phyloP scores from a whole-genome alignment of 768 basidiomycete species.

The Boletellus sp. region DNA sequence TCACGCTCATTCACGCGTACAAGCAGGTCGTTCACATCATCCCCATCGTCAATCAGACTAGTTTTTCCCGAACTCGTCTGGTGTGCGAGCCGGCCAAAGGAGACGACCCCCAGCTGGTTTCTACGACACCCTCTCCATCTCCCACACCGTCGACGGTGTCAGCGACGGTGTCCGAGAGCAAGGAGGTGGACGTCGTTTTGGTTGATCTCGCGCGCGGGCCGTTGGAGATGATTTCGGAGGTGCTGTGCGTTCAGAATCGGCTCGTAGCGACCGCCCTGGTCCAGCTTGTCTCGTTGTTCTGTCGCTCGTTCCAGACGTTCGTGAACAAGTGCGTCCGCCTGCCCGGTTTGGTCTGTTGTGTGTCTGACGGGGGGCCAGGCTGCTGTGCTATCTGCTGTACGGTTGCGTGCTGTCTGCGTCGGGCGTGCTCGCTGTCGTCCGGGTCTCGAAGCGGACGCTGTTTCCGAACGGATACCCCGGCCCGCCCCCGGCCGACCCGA shows the following conservation, averaged over 20 bases:
- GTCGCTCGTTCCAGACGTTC: conserved; percentile 48
- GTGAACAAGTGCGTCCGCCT: conserved; percentile 51
- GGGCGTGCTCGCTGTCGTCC: conserved; percentile 51
- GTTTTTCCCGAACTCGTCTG: background rate
- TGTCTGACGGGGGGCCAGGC: conserved; percentile 37
- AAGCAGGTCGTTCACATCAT: conserved; percentile 62
- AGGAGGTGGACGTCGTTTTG: conserved; percentile 1
- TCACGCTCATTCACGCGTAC: conserved; percentile 66
- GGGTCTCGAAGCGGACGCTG: conserved; percentile 61
- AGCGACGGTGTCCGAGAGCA: conserved; percentile 7
- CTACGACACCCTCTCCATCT: conserved; percentile 19
- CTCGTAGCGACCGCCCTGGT: conserved; percentile 46
- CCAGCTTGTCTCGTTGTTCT: conserved; percentile 44
- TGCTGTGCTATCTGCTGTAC: conserved; percentile 67
- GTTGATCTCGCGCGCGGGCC: conserved; percentile 40
- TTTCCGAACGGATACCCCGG: conserved; percentile 91
- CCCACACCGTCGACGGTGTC: conserved; percentile 25
- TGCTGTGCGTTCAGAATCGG: conserved; percentile 48
- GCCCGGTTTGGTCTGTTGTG: background rate
- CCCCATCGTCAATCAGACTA: conserved; percentile 56
- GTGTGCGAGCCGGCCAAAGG: background rate
- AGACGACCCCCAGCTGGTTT: background rate
- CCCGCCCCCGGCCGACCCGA: conserved; percentile 68
- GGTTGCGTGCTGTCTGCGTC: conserved; percentile 48
- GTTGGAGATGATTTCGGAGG: conserved; percentile 45